phyloP scores from a whole-genome alignment of 2,329 filamentous ascomycete species.

The Cercospora nicotianae region DNA sequence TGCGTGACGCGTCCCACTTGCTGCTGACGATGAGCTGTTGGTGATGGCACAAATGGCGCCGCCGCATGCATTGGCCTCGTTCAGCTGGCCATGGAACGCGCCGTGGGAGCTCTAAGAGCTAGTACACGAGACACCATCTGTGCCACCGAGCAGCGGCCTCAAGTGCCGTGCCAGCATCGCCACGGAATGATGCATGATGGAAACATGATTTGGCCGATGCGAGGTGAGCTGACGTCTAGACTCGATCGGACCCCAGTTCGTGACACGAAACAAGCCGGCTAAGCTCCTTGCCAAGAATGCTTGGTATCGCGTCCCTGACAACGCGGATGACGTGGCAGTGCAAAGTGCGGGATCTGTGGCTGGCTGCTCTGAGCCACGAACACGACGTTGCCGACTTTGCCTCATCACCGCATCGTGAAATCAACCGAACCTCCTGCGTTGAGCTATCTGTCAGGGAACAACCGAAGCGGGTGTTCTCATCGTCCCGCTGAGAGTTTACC shows the following conservation, averaged over 20 bases:
- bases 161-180: constrained; percentile 11
- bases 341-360: background rate
- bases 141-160: background rate
- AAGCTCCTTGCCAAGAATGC: constrained; percentile 11
- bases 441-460: background rate
- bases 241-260: background rate
- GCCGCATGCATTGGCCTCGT: background rate
- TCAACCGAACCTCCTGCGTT: background rate
- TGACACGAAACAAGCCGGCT: background rate
- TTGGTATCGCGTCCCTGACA: background rate
- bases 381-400: background rate
- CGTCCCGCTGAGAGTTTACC: background rate
- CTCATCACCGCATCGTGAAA: background rate
- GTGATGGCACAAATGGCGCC: background rate
- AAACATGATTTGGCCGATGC: constrained; percentile 2
- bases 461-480: background rate
- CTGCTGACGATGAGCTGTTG: constrained; percentile 9
- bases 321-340: background rate
- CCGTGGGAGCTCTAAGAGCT: background rate
- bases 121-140: background rate
- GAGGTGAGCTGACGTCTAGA: constrained; percentile 6
- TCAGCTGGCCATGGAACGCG: background rate
- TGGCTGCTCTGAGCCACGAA: background rate
- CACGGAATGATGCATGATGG: background rate
- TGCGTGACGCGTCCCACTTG: constrained; percentile 9